Evolutionary conservation across 371 early-diverging fungal genomes (phyloP), one percentile per base, ranked within the genome.

Genomic region (Choanephora cucurbitarum): DNA sequence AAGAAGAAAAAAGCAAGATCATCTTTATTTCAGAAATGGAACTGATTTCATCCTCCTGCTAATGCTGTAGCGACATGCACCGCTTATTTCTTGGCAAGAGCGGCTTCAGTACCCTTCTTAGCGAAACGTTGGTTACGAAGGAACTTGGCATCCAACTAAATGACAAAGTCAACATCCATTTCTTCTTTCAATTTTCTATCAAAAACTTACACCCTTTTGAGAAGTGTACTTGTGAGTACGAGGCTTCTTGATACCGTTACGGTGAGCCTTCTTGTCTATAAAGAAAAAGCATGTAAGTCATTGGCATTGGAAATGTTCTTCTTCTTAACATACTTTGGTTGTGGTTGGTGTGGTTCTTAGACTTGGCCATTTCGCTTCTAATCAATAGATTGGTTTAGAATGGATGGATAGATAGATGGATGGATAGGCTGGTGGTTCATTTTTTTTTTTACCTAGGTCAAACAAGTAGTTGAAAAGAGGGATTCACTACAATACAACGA

Each of bases 271-370:
- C 77, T 86, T 85, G 93, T 93, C 84, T 85, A 73, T 60, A 18
- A 43, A 39, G 14, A 50, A 47, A 11, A 42, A 44, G n/a, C 1
- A 37, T 28, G 14, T 23, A 18, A 21, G 33, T 19, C 18, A 18
- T 56, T 59, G 45, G 49, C 48, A 59, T 63, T n/a, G n/a, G 51
- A 42, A 14, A 32, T 4, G 4, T 19, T 18, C 19, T 44, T 40
- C 24, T 10, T 45, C 21, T 40, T 18, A 39, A 22, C 80, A 64
- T 84, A 84, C 83, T 97, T 85, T 99, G 99, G 92, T 99, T 99
- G 93, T 97, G 97, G 91, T 98, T 98, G 83, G 99, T 99, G 91
- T 98, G 99, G 90, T 99, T 99, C 95, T 98, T 97, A 61, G 92
- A 91, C 90, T 97, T 97, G 81, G 96, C 81, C 96, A 96, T 39